Percentiles rank a stretch among this genome's conserved stretches.
Conservation (phyloP, 2,329 filamentous ascomycete genomes). For the Pyrenophora tritici-repentis region DNA sequence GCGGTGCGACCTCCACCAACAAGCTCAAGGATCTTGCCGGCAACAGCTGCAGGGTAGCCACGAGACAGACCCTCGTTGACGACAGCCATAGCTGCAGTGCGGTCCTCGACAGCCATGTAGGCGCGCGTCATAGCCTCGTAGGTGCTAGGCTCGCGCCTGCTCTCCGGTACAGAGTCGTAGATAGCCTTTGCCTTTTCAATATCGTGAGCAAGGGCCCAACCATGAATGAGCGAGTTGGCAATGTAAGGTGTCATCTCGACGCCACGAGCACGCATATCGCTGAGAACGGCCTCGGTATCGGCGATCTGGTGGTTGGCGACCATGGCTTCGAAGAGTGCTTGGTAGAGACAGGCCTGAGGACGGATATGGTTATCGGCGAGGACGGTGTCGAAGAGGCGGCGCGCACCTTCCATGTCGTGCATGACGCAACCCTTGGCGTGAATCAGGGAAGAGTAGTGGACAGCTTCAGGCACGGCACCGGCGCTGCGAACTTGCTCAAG, state of each 20-base stretch:
- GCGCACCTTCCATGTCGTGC: constrained; percentile 86
- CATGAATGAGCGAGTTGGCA: constrained; percentile 96
- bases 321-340: constrained; percentile 95
- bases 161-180: constrained; percentile 76
- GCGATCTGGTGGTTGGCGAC: constrained; percentile 88
- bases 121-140: constrained; percentile 99
- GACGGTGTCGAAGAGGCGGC: constrained; percentile 80
- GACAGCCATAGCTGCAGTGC: constrained; percentile 73
- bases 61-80: constrained; percentile 89
- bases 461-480: constrained; percentile 80
- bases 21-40: constrained; percentile 90
- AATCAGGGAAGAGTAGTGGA: constrained; percentile 94
- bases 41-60: constrained; percentile 89
- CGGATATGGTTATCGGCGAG: constrained; percentile 69
- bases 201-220: constrained; percentile 85
- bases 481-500: constrained; percentile 75
- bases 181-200: constrained; percentile 78
- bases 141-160: constrained; percentile 91
- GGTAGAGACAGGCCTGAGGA: constrained; percentile 85
- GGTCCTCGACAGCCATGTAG: constrained; percentile 82
- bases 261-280: constrained; percentile 72
- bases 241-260: constrained; percentile 96
- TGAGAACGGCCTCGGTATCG: constrained; percentile 71
- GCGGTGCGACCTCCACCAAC: constrained; percentile 55
- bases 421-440: constrained; percentile 94